Evolutionary conservation across 331 rosid species (phyloP).

Genomic region (Rosa hybrid): DNA sequence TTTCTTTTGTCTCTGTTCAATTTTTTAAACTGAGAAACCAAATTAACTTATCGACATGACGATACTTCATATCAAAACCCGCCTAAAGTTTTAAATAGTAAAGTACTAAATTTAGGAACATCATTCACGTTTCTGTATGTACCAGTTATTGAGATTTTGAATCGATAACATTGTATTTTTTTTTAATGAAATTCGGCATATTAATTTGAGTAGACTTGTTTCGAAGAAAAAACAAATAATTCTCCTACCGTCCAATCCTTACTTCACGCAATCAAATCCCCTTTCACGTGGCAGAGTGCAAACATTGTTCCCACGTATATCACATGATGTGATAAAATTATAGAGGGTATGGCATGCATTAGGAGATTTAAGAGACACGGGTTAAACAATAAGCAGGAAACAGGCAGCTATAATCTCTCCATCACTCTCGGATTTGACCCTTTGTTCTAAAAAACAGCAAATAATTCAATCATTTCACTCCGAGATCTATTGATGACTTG

Average conservation of each 20-base stretch:
- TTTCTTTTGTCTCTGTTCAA: no score
- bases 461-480: neutral
- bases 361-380: neutral
- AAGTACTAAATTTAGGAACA: no score
- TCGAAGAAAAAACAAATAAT: neutral
- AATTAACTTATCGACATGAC: no score
- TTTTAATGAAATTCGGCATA: no score
- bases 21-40: no score
- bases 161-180: no score
- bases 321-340: neutral
- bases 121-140: no score
- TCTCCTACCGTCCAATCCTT: neutral
- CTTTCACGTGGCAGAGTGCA: neutral
- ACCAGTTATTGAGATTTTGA: no score
- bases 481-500: neutral
- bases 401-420: neutral
- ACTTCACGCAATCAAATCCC: neutral
- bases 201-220: neutral
- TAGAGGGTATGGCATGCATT: neutral
- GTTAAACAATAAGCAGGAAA: neutral
- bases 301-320: neutral
- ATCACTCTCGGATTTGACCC: neutral
- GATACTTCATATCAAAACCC: no score
- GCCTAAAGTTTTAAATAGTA: no score
- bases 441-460: neutral